Conservation (phyloP, 2,329 filamentous ascomycete species). For the Teratosphaeria zuluensis region DNA sequence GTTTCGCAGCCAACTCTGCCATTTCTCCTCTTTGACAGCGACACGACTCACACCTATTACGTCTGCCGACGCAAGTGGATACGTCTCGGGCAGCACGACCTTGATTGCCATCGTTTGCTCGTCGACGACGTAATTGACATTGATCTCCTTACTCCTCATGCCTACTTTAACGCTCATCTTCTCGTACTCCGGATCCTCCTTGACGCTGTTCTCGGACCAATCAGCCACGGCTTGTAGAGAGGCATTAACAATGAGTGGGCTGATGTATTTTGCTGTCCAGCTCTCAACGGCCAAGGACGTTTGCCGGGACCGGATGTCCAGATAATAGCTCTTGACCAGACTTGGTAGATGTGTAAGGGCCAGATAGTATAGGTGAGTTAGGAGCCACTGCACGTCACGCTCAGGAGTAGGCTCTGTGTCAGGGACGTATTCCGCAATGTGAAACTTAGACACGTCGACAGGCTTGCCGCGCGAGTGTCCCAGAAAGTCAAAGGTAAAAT, state of each 20-base stretch:
- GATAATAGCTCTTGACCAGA: constrained; percentile 75
- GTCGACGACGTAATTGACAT: constrained; percentile 77
- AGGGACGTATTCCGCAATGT: constrained; percentile 55
- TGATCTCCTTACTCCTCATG: constrained; percentile 62
- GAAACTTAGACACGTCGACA: constrained; percentile 59
- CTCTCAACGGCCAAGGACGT: constrained; percentile 68
- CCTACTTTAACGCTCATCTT: constrained; percentile 62
- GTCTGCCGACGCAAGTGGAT: constrained; percentile 69
- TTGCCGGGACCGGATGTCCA: constrained; percentile 67
- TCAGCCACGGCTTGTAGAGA: constrained; percentile 57
- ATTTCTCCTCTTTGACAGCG: constrained; percentile 81
- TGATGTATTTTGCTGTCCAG: constrained; percentile 80
- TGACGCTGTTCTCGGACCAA: constrained; percentile 47
- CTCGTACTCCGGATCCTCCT: constrained; percentile 35
- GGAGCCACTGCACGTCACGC: constrained; percentile 69
- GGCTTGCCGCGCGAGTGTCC: constrained; percentile 66
- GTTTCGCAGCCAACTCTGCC: constrained; percentile 81
- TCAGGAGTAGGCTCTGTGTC: constrained; percentile 50
- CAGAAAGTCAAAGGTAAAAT: constrained; percentile 76
- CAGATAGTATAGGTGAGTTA: constrained; percentile 79
- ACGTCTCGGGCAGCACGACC: constrained; percentile 70
- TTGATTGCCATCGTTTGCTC: constrained; percentile 74
- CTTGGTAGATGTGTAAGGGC: constrained; percentile 67
- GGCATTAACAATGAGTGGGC: constrained; percentile 56
- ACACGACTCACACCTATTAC: constrained; percentile 74